Percentiles rank a stretch among this genome's conserved stretches.
Conservation (phyloP, 106 monocot species). For the Gastrodia elata region DNA sequence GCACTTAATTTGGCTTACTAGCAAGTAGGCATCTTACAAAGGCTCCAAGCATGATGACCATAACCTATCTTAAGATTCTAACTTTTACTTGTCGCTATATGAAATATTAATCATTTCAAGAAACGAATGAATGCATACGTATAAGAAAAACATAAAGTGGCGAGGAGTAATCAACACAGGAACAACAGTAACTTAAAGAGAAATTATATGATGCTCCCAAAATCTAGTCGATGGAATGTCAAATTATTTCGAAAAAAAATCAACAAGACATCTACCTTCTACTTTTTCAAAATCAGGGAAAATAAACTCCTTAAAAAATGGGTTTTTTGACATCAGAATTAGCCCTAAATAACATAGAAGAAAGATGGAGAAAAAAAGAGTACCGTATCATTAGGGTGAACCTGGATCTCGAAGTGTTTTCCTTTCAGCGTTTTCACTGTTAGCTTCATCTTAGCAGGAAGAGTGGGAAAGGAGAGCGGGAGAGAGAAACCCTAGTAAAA, state of each 20-base stretch:
- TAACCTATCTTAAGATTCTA: not conserved
- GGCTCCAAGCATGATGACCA: not conserved
- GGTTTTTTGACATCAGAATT: not conserved
- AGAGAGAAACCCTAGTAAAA: slow-evolving; percentile 6
- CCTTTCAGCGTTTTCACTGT: slow-evolving; percentile 27
- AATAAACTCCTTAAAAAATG: not conserved
- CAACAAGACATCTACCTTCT: not conserved
- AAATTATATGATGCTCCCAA: no score
- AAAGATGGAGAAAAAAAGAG: not conserved
- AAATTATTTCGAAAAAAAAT: not conserved
- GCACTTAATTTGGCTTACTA: not conserved
- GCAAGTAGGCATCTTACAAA: not conserved
- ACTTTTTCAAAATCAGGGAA: not conserved
- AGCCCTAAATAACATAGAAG: not conserved
- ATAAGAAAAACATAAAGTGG: not conserved
- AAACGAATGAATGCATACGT: not conserved
- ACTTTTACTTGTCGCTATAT: not conserved
- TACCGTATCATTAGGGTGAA: slow-evolving; percentile 21
- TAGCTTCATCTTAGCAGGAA: slow-evolving; percentile 14
- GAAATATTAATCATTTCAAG: not conserved
- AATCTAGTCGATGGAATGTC: not conserved
- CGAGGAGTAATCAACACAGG: not conserved
- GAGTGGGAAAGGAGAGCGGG: not conserved
- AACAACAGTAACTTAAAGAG: not conserved
- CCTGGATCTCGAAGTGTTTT: slow-evolving; percentile 20